Base-by-base conservation (phyloP, 768 basidiomycete genomes). In the Naganishia friedmannii region DNA sequence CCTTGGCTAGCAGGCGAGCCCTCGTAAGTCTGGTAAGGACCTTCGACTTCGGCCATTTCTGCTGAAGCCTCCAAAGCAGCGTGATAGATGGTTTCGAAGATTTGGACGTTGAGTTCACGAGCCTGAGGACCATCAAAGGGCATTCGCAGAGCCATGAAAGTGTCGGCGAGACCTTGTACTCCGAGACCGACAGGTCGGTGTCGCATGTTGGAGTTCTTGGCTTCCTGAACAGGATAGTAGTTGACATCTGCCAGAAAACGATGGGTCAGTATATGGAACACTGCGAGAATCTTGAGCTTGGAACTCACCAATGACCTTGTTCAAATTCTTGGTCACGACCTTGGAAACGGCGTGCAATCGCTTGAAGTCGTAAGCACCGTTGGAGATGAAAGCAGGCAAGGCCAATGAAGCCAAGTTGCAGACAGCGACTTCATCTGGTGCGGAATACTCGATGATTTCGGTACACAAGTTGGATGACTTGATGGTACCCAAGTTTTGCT, bases 1-100 rank as follows among this genome's bases (percentile, higher is more conserved):
- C 96, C 96, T 72, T 87, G 84, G 46, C 87, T 86, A 0, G 91
- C 92, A n/a, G 96, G 95, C 67, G 91, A 92, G 32, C 95, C 96
- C 73, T 86, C 85, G 84, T 88, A 97, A 0, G 91, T 89, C 83
- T 92, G 89, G 79, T 97, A 99, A 2, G 90, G 85, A 28, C 92
- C 93, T 23, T 89, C 87, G 67, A 76, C 83, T 78, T 84, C 86
- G 26, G 95, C 93, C 69, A 97, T 82, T 82, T 98, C 96, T 70
- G 86, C 87, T 73, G 91, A 93, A 4, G 92, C 89, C 82, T 98
- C 95, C 29, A 93, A 86, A 0, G 91, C 91, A 68, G 86, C 95
- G 74, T 99, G 93, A 80, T 98, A 99, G 79, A 99, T 97, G 17
- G 96, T 99, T 85, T 99, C 96, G 80, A 96, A 97, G 81, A 99